Percentiles rank a stretch among this genome's conserved stretches.
These are phyloP conservation scores for Fusarium coffeatum DNA, from an alignment of 2,329 filamentous ascomycete genomes.

Conservation along the genomic window DNA sequence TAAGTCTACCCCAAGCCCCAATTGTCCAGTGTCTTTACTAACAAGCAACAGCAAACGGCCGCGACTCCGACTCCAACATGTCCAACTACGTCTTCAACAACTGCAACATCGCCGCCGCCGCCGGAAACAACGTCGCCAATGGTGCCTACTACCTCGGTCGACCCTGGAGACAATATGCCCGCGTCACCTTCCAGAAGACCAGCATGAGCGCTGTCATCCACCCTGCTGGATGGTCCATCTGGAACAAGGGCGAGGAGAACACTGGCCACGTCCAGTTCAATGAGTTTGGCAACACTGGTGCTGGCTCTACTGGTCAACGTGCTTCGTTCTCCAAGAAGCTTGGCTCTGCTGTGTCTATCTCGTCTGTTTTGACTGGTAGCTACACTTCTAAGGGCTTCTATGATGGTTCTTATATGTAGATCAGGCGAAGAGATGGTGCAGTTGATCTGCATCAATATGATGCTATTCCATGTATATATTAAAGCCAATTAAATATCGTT, in stretches of 20 bases:
- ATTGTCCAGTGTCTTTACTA: fast-evolving
- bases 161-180: constrained; percentile 60
- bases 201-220: constrained; percentile 68
- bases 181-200: constrained; percentile 62
- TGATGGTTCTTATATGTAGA: constrained; percentile 38
- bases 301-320: constrained; percentile 62
- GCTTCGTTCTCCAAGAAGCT: constrained; percentile 50
- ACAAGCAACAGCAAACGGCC: constrained; percentile 54
- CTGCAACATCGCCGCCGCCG: constrained; percentile 55
- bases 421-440: fast-evolving
- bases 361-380: constrained; percentile 41
- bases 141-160: constrained; percentile 61
- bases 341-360: constrained; percentile 50
- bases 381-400: constrained; percentile 39
- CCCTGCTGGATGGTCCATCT: constrained; percentile 67
- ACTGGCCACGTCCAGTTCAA: constrained; percentile 66
- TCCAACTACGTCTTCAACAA: constrained; percentile 62
- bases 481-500: neutral
- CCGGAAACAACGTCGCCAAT: constrained; percentile 51
- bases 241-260: constrained; percentile 61
- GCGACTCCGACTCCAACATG: constrained; percentile 48
- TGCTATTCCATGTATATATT: neutral
- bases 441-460: neutral
- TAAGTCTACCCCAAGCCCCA: constrained; percentile 29
- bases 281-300: constrained; percentile 70